phyloP scores from a whole-genome alignment of 768 basidiomycete species.

The Russula brevipes region DNA sequence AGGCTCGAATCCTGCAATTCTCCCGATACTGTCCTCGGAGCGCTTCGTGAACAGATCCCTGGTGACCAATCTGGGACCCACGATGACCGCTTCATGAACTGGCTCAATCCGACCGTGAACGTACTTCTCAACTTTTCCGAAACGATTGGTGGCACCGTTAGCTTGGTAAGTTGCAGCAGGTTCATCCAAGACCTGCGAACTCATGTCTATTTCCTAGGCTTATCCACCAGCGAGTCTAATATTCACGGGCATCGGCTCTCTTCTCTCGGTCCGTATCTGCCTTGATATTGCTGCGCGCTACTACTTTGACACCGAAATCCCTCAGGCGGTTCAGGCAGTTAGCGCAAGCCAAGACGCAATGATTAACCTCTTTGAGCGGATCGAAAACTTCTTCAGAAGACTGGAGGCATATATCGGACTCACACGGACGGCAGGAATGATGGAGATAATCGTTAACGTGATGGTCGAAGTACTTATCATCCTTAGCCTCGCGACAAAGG shows the following conservation, averaged over 20 bases:
- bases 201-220: not conserved
- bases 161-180: not conserved
- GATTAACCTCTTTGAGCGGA: not conserved
- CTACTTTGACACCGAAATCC: not conserved
- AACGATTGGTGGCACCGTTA: not conserved
- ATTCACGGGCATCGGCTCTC: not conserved
- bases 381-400: not conserved
- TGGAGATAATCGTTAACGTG: not conserved
- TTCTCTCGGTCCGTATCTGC: not conserved
- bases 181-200: not conserved
- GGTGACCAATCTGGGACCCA: not conserved
- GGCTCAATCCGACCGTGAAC: not conserved
- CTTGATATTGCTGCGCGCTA: not conserved
- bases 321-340: not conserved
- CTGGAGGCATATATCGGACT: not conserved
- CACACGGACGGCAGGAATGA: not conserved
- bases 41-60: not conserved
- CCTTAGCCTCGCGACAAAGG: not conserved
- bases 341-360: not conserved
- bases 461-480: not conserved
- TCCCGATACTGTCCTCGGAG: not conserved
- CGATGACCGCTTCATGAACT: not conserved
- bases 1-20: not conserved
- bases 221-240: not conserved
- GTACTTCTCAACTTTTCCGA: not conserved